Evolutionary conservation across 768 basidiomycete genomes (phyloP), one percentile per base, ranked within the genome.

Genomic region (Pulveroboletus sp.): DNA sequence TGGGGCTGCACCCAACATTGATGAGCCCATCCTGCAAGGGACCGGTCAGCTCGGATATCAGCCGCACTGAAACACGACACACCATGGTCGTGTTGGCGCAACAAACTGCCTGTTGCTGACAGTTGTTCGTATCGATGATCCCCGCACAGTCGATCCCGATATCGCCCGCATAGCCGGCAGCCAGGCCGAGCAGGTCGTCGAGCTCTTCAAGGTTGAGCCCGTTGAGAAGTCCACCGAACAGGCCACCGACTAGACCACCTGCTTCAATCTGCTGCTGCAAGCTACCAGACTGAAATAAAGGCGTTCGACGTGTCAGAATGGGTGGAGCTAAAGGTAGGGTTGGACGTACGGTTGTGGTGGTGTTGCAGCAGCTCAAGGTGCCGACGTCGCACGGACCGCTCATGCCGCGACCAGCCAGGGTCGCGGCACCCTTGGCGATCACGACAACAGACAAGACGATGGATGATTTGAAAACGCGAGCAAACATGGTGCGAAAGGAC

Each of bases 1-100:
- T 10, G 37, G 59, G 59, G 43, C 10, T 56, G 50, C 59, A 60
- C 17, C 59, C 55, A 7, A 54, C 0, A 6, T 53, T 51, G 52
- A 61, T 6, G 10, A 52, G 5, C 21, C 50, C 50, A 11, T 19
- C 19, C 59, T 61, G 20, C 5, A 1, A 29, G 13, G 2, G 23
- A 23, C 31, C 17, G 45, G 49, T 34, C 23, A 19, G 20, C 12
- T 1, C 3, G 21, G 20, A 5, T 7, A 14, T n/a, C 23, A 12
- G 14, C 2, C n/a, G 14, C 31, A 14, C 25, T 17, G 3, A 24
- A 20, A 27, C 17, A 9, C 10, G 1, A 42, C 51, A 23, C 19
- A 56, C 59, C 35, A 51, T 34, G 1, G 1, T 0, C 10, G 27
- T 37, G 0, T 47, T 2, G 8, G 6, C 12, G 43, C 59, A 61